Percentiles rank a stretch among this genome's conserved stretches.
These are phyloP conservation scores for Crassisporium funariophilum DNA, from an alignment of 768 basidiomycete species.

Conservation along the genomic window DNA sequence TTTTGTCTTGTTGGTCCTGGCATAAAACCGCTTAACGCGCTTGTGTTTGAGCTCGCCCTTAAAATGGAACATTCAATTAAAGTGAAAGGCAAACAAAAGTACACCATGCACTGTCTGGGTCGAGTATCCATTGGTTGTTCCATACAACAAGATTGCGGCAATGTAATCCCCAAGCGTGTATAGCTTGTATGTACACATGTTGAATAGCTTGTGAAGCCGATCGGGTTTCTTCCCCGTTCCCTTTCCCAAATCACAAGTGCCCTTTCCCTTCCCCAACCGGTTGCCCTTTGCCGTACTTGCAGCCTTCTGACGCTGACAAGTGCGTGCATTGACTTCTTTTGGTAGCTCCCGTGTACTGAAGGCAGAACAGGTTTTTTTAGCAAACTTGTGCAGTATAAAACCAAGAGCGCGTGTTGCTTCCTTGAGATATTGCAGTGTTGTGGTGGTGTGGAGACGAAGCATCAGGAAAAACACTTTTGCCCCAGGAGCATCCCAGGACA, in stretches of 20 bases:
- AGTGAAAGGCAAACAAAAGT: background rate
- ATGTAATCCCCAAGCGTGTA: slow-evolving; percentile 37
- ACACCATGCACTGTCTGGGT: slow-evolving; percentile 33
- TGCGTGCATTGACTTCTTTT: background rate
- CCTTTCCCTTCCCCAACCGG: background rate
- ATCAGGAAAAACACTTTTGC: too few relatives aligned
- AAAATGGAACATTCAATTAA: background rate
- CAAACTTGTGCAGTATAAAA: background rate
- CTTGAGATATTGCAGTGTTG: background rate
- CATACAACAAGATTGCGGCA: slow-evolving; percentile 20
- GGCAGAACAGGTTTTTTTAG: background rate
- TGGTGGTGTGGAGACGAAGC: background rate
- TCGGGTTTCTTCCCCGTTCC: background rate
- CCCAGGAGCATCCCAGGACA: too few relatives aligned
- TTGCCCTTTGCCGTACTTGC: background rate
- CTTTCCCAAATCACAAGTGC: background rate
- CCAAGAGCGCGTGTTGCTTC: background rate
- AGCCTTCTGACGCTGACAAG: background rate
- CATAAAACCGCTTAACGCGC: slow-evolving; percentile 13
- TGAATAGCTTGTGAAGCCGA: slow-evolving; percentile 17
- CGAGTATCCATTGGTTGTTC: slow-evolving; percentile 39
- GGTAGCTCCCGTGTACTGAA: background rate
- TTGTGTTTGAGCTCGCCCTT: slow-evolving; percentile 17
- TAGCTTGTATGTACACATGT: slow-evolving; percentile 32
- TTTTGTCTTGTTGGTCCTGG: slow-evolving; percentile 6